phyloP scores from a whole-genome alignment of 192 early-diverging fungal genomes.

The Glomus cerebriforme region DNA sequence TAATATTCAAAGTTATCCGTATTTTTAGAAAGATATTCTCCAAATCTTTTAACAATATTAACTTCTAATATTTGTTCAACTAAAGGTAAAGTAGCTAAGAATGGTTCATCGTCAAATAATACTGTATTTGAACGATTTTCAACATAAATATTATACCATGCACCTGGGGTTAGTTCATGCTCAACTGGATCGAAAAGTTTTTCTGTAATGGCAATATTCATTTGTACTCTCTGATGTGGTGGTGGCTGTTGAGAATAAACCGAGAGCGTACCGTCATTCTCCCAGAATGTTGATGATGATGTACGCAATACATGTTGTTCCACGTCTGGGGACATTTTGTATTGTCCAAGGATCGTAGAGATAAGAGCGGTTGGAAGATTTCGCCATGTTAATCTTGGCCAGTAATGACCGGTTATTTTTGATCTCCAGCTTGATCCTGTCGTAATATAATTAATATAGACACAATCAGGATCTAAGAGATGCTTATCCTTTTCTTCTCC shows the following conservation, averaged over 20 bases:
- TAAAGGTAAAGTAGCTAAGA: background rate
- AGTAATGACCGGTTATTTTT: conserved; percentile 21
- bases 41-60: background rate
- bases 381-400: conserved; percentile 21
- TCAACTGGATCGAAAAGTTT: conserved; percentile 31
- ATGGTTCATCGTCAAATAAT: conserved; percentile 19
- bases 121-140: conserved; percentile 22
- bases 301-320: conserved; percentile 33
- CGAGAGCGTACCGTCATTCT: conserved; percentile 24
- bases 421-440: conserved; percentile 25
- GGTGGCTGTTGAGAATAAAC: conserved; percentile 14
- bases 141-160: conserved; percentile 31
- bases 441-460: conserved; percentile 29
- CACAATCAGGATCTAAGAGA: conserved; percentile 5
- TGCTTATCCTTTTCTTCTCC: conserved; percentile 21
- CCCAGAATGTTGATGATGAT: conserved; percentile 25
- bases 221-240: conserved; percentile 19
- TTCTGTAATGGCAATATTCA: conserved; percentile 26
- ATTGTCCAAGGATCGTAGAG: conserved; percentile 19
- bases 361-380: background rate
- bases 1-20: background rate
- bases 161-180: conserved; percentile 19
- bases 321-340: conserved; percentile 6
- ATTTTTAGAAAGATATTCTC: background rate
- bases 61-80: background rate